Evolutionary conservation across 306 rosid species (phyloP), one percentile per base, ranked within the genome.

Genomic region (Arachis stenosperma): DNA sequence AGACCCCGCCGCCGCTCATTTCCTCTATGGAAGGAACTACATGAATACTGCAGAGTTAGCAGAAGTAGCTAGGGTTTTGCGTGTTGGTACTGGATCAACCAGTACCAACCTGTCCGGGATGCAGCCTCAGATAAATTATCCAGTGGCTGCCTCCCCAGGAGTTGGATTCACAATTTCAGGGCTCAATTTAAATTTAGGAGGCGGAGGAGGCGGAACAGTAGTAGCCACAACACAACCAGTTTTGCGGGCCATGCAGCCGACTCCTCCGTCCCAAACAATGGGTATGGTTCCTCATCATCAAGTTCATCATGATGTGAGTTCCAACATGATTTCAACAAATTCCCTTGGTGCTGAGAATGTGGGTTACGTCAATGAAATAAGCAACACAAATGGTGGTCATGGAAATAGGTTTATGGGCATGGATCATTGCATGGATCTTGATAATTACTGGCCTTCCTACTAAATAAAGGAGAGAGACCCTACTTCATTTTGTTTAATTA

Each of bases 391-490:
- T 66, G 56, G 44, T 66, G 56, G 44, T 59, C 78, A 75, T 7
- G 42, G 79, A 37, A 87, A 80, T 75, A 83, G 96, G 70, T 89
- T 60, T 52, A 61, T 86, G 85, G 84, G 85, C 73, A 78, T 92
- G 88, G 97, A 88, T 5, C 85, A 83, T 30, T 92, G 96, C 85
- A 76, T 88, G 88, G 96, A 89, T 78, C 85, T 92, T 6, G 96
- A 92, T 13, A 83, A 64, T 81, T 92, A 89, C 86, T 92, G 97
- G 97, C 85, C 84, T 57, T 14, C 83, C 72, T 89, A 85, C 81
- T 89, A 83, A 84, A 65, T 13, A 54, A 54, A 5, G 65, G 56
- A 68, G 57, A 15, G 37, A 33, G 37, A 33, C 46, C 44, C 56
- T 51, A 7, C 56, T 51, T 51, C 57, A 2, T 52, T 52, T 11